phyloP scores from a whole-genome alignment of 1,284 basidiomycete genomes.

The Cerrena zonata region DNA sequence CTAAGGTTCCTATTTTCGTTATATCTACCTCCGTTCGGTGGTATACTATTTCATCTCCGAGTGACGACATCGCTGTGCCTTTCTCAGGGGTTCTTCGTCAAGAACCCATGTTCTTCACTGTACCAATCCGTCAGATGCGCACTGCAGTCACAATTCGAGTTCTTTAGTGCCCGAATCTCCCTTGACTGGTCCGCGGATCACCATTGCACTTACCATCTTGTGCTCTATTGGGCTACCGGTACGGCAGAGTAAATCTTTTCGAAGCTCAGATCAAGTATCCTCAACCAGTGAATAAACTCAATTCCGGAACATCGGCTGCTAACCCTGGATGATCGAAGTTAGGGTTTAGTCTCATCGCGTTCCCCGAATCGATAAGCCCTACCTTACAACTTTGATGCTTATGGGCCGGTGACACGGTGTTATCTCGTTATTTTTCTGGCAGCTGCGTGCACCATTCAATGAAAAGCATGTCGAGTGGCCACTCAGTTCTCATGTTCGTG shows the following conservation, averaged over 20 bases:
- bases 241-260: too few species aligned
- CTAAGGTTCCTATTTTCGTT: not conserved
- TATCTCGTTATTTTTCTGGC: not conserved
- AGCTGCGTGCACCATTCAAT: not conserved
- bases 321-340: not conserved
- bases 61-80: not conserved
- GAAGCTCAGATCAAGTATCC: too few species aligned
- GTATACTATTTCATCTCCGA: not conserved
- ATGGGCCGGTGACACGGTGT: not conserved
- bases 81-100: not conserved
- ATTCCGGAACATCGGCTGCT: not conserved
- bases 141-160: too few species aligned
- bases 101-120: too few species aligned
- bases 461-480: not conserved
- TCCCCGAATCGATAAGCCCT: constrained; percentile 3
- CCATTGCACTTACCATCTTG: too few species aligned
- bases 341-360: not conserved
- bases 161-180: too few species aligned
- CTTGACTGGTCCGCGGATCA: too few species aligned
- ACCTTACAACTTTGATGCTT: not conserved
- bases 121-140: too few species aligned
- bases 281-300: too few species aligned
- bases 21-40: not conserved
- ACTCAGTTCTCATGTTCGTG: not conserved
- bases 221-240: too few species aligned